Base-by-base conservation (phyloP, 2,329 filamentous ascomycete species). In the Epichloe sp. region DNA sequence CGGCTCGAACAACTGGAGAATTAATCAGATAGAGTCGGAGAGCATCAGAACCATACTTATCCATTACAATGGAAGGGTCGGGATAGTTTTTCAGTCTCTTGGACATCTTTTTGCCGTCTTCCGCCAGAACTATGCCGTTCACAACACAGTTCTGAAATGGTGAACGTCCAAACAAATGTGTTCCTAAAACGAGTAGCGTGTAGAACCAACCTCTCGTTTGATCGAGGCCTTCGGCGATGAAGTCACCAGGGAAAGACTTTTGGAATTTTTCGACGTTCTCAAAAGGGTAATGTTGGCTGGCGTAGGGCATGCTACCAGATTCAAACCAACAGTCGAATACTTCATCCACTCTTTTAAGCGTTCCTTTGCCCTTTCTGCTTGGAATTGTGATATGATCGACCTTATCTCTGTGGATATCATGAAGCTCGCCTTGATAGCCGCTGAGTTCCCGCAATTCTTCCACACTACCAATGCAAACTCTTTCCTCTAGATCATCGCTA, bases 261-360 rank as follows among this genome's bases (percentile, higher is more conserved):
- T 89, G 77, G 56, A 95, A 91, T 53, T 83, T 78, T 10, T 90
- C 86, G 58, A 83, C 79, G 62, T 93, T 93, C 68, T 91, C 86
- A 63, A 96, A 96, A 6, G 90, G 90, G 63, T 94, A 96, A 66
- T 96, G 90, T 55, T 86, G 81, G 57, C 85, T 89, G 42, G 88
- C 86, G 63, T 95, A 96, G 2, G 90, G 90, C 90, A 96, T 96
- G 63, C 86, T 90, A 54, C 90, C 90, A 43, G 89, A 95, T 68
- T 96, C 90, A 56, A 95, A 95, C 89, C 90, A 96, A 65, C 90
- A 96, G 69, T 96, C 90, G 60, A 96, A 95, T 4, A 96, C 88
- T 65, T 95, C 89, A 48, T 88, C 83, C 10, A 93, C 78, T 58
- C 90, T 83, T 60, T 78, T 83, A 55, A 96, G 72, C n/a, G 77